Percentiles rank a stretch among this genome's conserved stretches.
phyloP scores from a whole-genome alignment of 306 rosid genomes.

The Acmispon strigosus region DNA sequence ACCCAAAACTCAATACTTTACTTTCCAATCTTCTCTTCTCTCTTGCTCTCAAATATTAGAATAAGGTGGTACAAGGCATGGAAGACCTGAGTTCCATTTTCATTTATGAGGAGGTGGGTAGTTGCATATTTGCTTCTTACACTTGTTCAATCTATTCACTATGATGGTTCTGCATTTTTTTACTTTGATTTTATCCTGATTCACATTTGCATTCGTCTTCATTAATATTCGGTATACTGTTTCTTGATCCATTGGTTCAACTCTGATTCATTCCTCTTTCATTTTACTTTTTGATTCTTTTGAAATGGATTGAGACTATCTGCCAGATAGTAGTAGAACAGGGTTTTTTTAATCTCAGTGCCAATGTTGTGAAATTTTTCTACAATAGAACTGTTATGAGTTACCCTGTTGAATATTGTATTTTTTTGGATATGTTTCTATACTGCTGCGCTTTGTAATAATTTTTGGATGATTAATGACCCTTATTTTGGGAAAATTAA shows the following conservation, averaged over 20 bases:
- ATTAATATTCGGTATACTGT: neutral
- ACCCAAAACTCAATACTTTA: neutral
- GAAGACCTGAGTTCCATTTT: constrained; percentile 47
- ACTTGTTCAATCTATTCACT: neutral
- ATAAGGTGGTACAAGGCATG: constrained; percentile 27
- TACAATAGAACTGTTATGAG: neutral
- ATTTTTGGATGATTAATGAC: neutral
- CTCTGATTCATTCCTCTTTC: neutral
- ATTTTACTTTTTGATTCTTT: neutral
- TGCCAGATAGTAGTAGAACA: no score
- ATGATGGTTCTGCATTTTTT: neutral
- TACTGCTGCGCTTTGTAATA: neutral
- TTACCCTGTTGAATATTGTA: neutral
- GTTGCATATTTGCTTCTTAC: neutral
- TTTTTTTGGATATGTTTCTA: neutral
- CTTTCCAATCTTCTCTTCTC: neutral
- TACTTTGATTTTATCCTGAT: neutral
- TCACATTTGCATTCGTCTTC: constrained; percentile 11
- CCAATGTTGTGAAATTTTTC: neutral
- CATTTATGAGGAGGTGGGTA: constrained; percentile 54
- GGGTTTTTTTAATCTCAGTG: no score
- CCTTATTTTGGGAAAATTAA: neutral
- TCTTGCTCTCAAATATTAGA: neutral
- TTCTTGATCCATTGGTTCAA: neutral
- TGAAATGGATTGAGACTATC: neutral